These are phyloP conservation scores for Ustilago lituana DNA, from an alignment of 1,284 basidiomycete species.

Conservation along the genomic window DNA sequence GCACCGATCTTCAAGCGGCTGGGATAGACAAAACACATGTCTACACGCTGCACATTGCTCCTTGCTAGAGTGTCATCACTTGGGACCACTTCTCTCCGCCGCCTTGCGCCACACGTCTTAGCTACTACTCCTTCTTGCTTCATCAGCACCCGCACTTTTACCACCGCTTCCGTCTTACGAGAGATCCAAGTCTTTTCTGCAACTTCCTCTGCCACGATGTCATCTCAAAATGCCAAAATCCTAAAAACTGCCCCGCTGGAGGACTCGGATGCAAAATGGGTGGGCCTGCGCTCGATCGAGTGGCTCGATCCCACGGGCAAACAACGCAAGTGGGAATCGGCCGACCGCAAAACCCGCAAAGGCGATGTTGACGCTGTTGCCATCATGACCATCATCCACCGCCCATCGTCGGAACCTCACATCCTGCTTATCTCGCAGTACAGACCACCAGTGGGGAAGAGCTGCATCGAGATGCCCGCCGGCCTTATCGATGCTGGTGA, in stretches of 20 bases:
- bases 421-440: conserved; percentile 63
- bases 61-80: conserved; percentile 18
- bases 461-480: conserved; percentile 65
- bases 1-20: too few species aligned
- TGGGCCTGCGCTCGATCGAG: conserved; percentile 59
- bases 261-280: conserved; percentile 63
- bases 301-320: conserved; percentile 64
- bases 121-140: neutral
- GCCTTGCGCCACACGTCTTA: neutral
- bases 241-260: conserved; percentile 39
- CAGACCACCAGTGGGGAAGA: conserved; percentile 52
- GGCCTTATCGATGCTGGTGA: conserved; percentile 65
- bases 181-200: conserved; percentile 12
- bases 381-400: conserved; percentile 61
- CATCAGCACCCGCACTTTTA: neutral
- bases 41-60: conserved; percentile 4
- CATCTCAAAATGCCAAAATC: conserved; percentile 46
- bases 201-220: conserved; percentile 27
- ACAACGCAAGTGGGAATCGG: conserved; percentile 64
- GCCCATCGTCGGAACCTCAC: conserved; percentile 50
- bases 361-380: conserved; percentile 66
- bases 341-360: conserved; percentile 61
- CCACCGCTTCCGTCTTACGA: neutral
- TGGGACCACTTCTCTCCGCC: neutral
- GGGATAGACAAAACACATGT: too few species aligned